phyloP scores from a whole-genome alignment of 208 protist species.

The Leishmania martiniquensis region DNA sequence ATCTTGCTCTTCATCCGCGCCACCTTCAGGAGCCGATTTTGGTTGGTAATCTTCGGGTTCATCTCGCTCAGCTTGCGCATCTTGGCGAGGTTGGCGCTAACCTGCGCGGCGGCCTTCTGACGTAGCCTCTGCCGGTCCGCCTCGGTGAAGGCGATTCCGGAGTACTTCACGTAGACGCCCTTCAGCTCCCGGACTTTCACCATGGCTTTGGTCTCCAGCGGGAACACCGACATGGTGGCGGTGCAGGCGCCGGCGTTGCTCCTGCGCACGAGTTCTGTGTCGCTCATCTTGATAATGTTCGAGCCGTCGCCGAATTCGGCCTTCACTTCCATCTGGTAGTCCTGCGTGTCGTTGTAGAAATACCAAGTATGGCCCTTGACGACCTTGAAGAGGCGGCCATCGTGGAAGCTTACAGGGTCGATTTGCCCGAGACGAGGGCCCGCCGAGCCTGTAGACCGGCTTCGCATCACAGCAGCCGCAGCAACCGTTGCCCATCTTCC shows the following conservation, averaged over 20 bases:
- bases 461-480: conserved; percentile 35
- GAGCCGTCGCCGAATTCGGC: conserved; percentile 50
- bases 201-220: conserved; percentile 49
- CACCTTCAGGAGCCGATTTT: conserved; percentile 39
- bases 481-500: conserved; percentile 28
- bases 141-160: conserved; percentile 33
- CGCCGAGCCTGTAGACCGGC: conserved; percentile 36
- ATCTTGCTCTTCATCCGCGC: conserved; percentile 35
- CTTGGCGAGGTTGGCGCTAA: conserved; percentile 26
- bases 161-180: conserved; percentile 39
- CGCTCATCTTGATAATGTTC: conserved; percentile 15
- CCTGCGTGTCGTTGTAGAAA: conserved; percentile 85
- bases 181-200: conserved; percentile 41
- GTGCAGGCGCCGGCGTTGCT: conserved; percentile 36
- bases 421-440: conserved; percentile 47
- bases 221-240: conserved; percentile 32
- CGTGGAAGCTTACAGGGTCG: conserved; percentile 61
- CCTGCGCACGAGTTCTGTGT: conserved; percentile 31
- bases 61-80: conserved; percentile 26
- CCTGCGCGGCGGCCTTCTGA: conserved; percentile 14
- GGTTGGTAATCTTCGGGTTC: conserved; percentile 34
- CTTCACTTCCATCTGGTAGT: conserved; percentile 65
- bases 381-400: conserved; percentile 65
- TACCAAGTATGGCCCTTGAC: conserved; percentile 63
- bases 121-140: conserved; percentile 16